Base-by-base conservation (phyloP, 1,139 yeast genomes). In the Yamadazyma blattariae region DNA sequence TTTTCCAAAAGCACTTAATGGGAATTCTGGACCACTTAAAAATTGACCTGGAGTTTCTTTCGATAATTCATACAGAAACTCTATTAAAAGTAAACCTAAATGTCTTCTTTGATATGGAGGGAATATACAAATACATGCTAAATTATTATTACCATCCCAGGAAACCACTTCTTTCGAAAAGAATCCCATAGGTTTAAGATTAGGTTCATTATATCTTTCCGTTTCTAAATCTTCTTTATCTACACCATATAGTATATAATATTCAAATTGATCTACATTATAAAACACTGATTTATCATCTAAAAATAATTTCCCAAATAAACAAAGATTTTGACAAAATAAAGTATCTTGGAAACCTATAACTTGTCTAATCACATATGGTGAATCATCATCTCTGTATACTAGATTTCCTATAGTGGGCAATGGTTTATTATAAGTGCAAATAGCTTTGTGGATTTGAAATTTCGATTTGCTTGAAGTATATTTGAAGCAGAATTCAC, bases 251-350 rank as follows among this genome's bases (percentile, higher is more conserved):
- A 80, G 65, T 14, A 88, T 71, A 56, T 81, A 92, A 55, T 88
- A 88, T 41, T 87, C 90, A 57, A 85, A 92, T 36, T 75, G 74
- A 29, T 84, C 90, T 7, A 88, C 77, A 31, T 82, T 75, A 57
- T 84, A 92, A 54, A 81, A 88, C 22, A 90, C 83, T 0, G 96
- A 85, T 57, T 92, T 92, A 56, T 87, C 89, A 46, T 89, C 96
- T n/a, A 92, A 71, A 50, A 87, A 92, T 27, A 92, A 70, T 57
- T 89, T 88, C 1, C 95, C 94, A 59, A 90, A 84, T 5, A 92
- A 64, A 38, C 94, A 82, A 44, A 92, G 59, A 47, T 87, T 82
- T 52, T 90, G 97, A 44, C 95, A 79, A 45, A 82, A 88, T 19
- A 88, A 56, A 37, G 71, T 70, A 45, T 81, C 74, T 34, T 74